These are phyloP conservation scores for Zygnema circumcarinatum DNA, from an alignment of 139 green algal genomes.

Conservation along the genomic window DNA sequence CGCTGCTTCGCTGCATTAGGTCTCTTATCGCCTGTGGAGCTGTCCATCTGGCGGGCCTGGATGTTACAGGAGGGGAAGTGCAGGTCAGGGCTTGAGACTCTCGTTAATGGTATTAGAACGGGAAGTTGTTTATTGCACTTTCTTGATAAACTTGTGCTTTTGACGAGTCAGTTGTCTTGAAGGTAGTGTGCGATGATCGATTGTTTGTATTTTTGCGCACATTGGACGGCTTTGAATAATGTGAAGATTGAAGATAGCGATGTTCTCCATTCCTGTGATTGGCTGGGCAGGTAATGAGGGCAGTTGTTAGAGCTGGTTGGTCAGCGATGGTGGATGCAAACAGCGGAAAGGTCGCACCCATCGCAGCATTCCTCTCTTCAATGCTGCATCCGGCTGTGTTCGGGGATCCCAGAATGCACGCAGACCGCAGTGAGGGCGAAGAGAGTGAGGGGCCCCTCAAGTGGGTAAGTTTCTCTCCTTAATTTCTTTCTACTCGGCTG, in stretches of 20 bases:
- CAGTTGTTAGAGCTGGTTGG: conserved; percentile 25
- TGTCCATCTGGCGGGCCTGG: background rate
- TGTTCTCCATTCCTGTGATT: background rate
- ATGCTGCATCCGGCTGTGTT: conserved; percentile 43
- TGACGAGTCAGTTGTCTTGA: no score
- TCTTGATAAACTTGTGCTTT: no score
- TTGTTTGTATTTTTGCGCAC: no score
- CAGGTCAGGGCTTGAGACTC: background rate
- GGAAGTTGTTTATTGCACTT: no score
- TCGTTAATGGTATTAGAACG: no score
- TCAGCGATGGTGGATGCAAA: conserved; percentile 45
- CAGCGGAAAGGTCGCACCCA: conserved; percentile 33
- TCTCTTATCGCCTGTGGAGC: background rate
- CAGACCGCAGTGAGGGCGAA: background rate
- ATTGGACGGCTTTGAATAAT: no score
- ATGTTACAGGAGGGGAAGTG: background rate
- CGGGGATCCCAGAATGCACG: conserved; percentile 12
- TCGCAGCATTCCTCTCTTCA: conserved; percentile 47
- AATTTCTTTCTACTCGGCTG: no score
- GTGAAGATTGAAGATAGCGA: no score
- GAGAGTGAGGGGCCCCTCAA: conserved; percentile 46
- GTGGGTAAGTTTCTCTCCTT: conserved; percentile 31
- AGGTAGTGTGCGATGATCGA: no score
- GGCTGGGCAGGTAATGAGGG: conserved; percentile 29
- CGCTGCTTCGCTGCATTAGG: conserved; percentile 8